Evolutionary conservation across 2,329 filamentous ascomycete species (phyloP).

Genomic region (Ceratocystis cubensis): DNA sequence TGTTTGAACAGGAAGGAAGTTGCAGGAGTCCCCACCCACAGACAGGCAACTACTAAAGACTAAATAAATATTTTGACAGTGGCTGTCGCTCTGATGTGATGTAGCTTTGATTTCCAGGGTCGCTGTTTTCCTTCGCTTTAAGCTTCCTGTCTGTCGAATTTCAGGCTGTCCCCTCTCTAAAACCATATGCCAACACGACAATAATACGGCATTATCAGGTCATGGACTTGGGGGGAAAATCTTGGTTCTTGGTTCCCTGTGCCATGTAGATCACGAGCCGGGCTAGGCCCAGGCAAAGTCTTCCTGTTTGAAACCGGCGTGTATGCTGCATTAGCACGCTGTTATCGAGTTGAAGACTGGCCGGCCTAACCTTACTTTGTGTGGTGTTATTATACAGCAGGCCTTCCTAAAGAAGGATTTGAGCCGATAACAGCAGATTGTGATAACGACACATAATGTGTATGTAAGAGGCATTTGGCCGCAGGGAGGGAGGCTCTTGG

Average conservation of each 20-base stretch:
- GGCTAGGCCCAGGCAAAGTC: neutral
- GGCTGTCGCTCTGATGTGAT: neutral
- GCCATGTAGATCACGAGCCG: neutral
- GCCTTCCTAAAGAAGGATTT: neutral
- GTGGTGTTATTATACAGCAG: neutral
- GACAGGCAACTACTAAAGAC: neutral
- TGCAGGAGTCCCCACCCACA: neutral
- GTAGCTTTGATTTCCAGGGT: no score
- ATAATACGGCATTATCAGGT: neutral
- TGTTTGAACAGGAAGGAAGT: conserved; percentile 3
- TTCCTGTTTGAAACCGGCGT: neutral
- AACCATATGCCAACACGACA: neutral
- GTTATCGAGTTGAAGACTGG: neutral
- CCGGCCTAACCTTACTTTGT: neutral
- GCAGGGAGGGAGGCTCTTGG: neutral
- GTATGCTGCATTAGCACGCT: neutral
- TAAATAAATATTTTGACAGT: neutral
- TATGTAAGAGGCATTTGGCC: neutral
- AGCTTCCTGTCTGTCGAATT: neutral
- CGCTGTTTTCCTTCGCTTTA: no score
- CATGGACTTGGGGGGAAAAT: neutral
- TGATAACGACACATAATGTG: neutral
- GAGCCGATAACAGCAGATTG: neutral
- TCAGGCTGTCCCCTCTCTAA: neutral
- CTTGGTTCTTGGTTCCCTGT: neutral